Evolutionary conservation across 768 basidiomycete genomes (phyloP), one percentile per base, ranked within the genome.

Genomic region (Psilocybe sp.): DNA sequence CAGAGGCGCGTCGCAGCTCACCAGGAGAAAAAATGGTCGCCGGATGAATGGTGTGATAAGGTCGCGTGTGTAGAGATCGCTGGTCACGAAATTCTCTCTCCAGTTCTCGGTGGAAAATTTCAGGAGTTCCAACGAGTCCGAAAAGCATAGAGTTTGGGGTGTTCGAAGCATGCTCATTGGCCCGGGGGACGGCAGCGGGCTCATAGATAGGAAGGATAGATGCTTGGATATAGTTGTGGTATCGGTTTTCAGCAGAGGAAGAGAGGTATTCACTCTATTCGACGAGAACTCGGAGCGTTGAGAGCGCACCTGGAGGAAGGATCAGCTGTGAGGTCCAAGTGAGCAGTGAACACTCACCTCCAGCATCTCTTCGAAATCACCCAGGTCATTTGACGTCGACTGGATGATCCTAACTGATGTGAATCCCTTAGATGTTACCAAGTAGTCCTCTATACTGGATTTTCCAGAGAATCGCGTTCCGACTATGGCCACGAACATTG

Each of bases 1-100:
- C 31, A 95, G 61, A 0, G 94, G 94, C 0, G 92, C 96, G 54
- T 98, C 93, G 28, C 93, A 77, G 41, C 71, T 79, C 40, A 97
- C 69, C 18, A 98, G 77, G 64, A 98, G 71, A 65, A 97, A 93
- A 65, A 93, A 98, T 0, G 97, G 97, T 14, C 97, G 74, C 60
- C 85, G 93, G 33, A 81, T 64, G 61, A 97, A 98, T 43, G 76
- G 68, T 51, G 79, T 78, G 33, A 98, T 72, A 13, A 82, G 67
- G 3, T 74, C 68, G 23, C 70, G 69, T 1, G 79, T 82, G 37
- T 64, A 62, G 16, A 95, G 65, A 62, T 91, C 87, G n/a, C 73
- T 66, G 0, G 94, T 96, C 28, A 98, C 92, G 58, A 86, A 92
- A 60, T 90, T 73, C 6, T 72, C 65, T 39, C 76, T 77, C 96